Conservation (phyloP, 345 rosid genomes). For the Bruguiera sexangula region DNA sequence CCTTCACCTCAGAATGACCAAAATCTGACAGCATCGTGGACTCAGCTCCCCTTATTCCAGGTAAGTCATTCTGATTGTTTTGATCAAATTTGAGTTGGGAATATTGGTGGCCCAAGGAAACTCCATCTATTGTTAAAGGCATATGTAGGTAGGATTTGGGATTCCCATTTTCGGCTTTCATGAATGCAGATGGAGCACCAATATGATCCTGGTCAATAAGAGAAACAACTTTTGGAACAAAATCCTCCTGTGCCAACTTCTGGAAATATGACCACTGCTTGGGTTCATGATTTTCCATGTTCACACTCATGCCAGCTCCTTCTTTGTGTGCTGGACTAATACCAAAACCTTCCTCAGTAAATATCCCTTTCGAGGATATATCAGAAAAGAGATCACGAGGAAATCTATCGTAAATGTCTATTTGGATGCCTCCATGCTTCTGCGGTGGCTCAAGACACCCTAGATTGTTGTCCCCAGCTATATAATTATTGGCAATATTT, state of each 20-base stretch:
- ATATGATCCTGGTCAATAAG: constrained; percentile 58
- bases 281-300: constrained; percentile 70
- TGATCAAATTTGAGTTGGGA: constrained; percentile 45
- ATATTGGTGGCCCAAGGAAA: constrained; percentile 33
- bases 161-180: constrained; percentile 32
- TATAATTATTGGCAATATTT: constrained; percentile 12
- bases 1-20: constrained; percentile 36
- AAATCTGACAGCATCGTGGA: constrained; percentile 24
- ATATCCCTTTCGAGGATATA: constrained; percentile 55
- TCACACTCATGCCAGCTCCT: constrained; percentile 69
- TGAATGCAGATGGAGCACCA: constrained; percentile 26
- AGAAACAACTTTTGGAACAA: constrained; percentile 49
- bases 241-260: constrained; percentile 68
- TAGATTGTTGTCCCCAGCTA: constrained; percentile 5
- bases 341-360: constrained; percentile 47
- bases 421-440: constrained; percentile 67
- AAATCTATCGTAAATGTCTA: constrained; percentile 79
- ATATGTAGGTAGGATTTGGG: constrained; percentile 31
- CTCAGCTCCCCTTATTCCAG: constrained; percentile 31
- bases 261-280: constrained; percentile 86
- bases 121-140: constrained; percentile 37
- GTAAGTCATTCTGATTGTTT: constrained; percentile 30
- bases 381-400: constrained; percentile 82
- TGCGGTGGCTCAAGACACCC: constrained; percentile 26
- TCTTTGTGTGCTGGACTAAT: constrained; percentile 38